Percentiles rank a stretch among this genome's conserved stretches.
Conservation (phyloP, 2,329 filamentous ascomycete species). For the Cladophialophora carrionii region DNA sequence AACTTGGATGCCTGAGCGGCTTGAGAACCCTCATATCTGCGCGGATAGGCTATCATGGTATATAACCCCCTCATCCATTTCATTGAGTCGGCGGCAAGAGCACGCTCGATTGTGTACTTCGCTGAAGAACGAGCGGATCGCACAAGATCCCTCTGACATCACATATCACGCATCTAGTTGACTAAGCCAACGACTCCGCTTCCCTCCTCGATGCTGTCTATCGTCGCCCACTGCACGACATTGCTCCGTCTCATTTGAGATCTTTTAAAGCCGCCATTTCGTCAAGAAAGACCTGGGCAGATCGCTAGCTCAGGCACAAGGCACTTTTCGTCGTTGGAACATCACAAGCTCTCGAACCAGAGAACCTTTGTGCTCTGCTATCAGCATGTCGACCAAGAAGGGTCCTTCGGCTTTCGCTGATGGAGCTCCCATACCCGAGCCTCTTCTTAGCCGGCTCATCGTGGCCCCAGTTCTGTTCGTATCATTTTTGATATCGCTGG, state of each 20-base stretch:
- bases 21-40: too few relatives aligned
- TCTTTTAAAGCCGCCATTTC: background rate
- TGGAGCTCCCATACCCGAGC: conserved; percentile 27
- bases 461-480: conserved; percentile 67
- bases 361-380: background rate
- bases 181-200: conserved; percentile 15
- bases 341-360: background rate
- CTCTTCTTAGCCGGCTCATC: conserved; percentile 45
- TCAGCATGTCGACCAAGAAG: conserved; percentile 23
- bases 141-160: background rate
- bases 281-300: background rate
- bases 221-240: background rate
- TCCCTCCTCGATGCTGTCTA: background rate
- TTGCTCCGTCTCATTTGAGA: background rate
- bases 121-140: background rate
- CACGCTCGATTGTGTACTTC: background rate
- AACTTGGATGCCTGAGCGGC: background rate
- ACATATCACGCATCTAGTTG: conserved; percentile 2
- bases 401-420: conserved; percentile 7
- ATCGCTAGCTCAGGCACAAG: background rate
- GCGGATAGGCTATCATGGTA: background rate
- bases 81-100: background rate
- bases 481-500: conserved; percentile 67
- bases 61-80: background rate
- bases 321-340: background rate